A percentile compares a stretch with the other conserved stretches of the same genome.
phyloP scores from a whole-genome alignment of 2,329 filamentous ascomycete species.

The Dryadomyces quercus-mongolicae region DNA sequence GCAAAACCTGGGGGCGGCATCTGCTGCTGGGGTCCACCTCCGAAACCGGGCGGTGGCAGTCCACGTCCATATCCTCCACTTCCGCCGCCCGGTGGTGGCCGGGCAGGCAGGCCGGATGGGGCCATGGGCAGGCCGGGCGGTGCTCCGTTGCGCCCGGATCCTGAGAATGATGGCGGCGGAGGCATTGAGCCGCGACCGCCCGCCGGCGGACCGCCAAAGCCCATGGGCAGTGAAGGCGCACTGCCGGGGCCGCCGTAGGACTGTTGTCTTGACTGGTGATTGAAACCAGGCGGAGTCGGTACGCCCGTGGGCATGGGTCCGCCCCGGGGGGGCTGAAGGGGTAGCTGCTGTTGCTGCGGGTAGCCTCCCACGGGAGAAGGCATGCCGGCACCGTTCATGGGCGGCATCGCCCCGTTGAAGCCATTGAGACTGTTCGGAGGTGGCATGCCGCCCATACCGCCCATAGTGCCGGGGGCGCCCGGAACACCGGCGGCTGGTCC shows the following conservation, averaged over 20 bases:
- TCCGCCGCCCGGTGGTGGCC: constrained; percentile 33
- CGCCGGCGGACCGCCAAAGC: constrained; percentile 21
- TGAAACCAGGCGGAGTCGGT: not conserved
- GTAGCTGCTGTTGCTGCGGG: not conserved
- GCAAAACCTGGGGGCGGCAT: constrained; percentile 24
- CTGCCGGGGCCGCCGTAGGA: constrained; percentile 7
- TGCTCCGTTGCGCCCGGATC: constrained; percentile 13
- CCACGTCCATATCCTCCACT: constrained; percentile 17
- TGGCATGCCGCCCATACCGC: not conserved
- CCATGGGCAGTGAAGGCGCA: constrained; percentile 19
- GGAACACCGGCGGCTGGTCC: constrained; percentile 14
- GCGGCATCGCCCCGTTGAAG: no score
- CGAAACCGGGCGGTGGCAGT: constrained; percentile 8
- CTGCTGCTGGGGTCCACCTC: constrained; percentile 15
- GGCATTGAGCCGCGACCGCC: constrained; percentile 8
- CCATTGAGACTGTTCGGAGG: no score
- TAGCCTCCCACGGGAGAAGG: not conserved
- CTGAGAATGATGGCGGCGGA: constrained; percentile 14
- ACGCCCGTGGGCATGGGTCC: not conserved
- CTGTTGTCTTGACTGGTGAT: constrained; percentile 14
- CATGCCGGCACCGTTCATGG: not conserved
- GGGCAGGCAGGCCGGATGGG: constrained; percentile 36
- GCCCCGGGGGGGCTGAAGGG: not conserved
- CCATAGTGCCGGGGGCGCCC: constrained; percentile 8
- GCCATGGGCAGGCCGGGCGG: constrained; percentile 31